Evolutionary conservation across 306 rosid species (phyloP).

Genomic region (Cicer arietinum): DNA sequence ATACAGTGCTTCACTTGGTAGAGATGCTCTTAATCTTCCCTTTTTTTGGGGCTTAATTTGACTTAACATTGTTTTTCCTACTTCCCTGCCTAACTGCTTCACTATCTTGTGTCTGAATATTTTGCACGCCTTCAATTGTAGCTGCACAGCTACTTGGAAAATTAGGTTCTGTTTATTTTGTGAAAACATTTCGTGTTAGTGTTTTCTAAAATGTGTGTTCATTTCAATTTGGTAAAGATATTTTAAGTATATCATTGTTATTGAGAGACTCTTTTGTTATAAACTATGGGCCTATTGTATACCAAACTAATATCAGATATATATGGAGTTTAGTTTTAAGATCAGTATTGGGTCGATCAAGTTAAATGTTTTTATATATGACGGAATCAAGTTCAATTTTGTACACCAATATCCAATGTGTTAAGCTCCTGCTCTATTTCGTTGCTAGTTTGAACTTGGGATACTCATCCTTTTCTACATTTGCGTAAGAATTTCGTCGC

Average conservation of each 20-base stretch:
- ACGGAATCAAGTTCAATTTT: background rate
- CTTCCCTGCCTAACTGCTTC: conserved; percentile 16
- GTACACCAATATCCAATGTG: background rate
- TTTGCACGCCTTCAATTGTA: background rate
- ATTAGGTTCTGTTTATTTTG: background rate
- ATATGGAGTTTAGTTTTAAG: background rate
- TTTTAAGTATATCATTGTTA: no score
- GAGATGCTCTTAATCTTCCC: conserved; percentile 22
- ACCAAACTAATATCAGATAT: no score
- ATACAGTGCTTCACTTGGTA: conserved; percentile 21
- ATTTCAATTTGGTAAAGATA: no score
- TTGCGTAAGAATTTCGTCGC: no score
- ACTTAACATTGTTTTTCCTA: background rate
- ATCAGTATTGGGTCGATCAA: background rate
- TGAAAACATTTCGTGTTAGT: no score
- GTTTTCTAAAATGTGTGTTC: no score
- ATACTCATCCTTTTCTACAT: no score
- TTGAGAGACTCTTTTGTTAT: no score
- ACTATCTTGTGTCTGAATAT: conserved; percentile 2
- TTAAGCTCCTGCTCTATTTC: no score
- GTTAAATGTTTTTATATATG: no score
- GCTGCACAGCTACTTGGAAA: background rate
- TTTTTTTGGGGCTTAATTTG: background rate
- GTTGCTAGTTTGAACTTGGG: no score
- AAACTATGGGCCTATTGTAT: no score